Base-by-base conservation (phyloP, 306 rosid genomes). In the Quercus aquifolioides region DNA sequence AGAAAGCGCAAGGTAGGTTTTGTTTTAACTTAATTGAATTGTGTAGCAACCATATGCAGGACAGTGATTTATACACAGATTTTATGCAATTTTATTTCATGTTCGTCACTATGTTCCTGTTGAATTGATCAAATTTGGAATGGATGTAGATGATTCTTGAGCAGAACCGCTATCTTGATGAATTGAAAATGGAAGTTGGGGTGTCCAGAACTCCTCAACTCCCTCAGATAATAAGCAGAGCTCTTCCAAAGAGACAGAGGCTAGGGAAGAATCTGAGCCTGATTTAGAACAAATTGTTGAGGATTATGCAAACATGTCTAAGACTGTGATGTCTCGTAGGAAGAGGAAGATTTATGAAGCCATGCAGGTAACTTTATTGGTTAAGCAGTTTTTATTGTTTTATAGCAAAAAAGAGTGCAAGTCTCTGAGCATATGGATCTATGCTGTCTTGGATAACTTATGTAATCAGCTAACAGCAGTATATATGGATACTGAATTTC, bases 171-270 rank as follows among this genome's bases (percentile, higher is more conserved):
- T 90, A 89, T 84, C 94, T 82, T 55, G 92, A 93, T 55, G 99
- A 92, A 82, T 84, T 95, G 83, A 90, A 88, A 79, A 86, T 58
- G 86, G 98, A 95, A 87, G 86, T 95, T 68, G 55, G 89, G 92
- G 97, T 59, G 83, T 56, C 19, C 68, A 80, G 1, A 30, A 73
- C 79, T 25, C 90, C 35, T 73, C 92, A 38, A n/a, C 77, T n/a
- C 79, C 54, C 49, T 79, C 92, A 30, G 77, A 72, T 2, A 63
- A 84, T 76, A 72, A 86, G 63, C 90, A 76, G 84, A 74, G 62
- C 38, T 77, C 91, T 84, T 62, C 78, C 15, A 78, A 79, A 84
- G 85, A 51, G 70, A 60, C 55, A 1, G 79, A 83, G 69, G 79
- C 71, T 54, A 64, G 70, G 75, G 91, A 88, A 79, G 97, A 85